These are phyloP conservation scores for Sugiyamaella novakii DNA, from an alignment of 1,139 yeast genomes.

Conservation along the genomic window DNA sequence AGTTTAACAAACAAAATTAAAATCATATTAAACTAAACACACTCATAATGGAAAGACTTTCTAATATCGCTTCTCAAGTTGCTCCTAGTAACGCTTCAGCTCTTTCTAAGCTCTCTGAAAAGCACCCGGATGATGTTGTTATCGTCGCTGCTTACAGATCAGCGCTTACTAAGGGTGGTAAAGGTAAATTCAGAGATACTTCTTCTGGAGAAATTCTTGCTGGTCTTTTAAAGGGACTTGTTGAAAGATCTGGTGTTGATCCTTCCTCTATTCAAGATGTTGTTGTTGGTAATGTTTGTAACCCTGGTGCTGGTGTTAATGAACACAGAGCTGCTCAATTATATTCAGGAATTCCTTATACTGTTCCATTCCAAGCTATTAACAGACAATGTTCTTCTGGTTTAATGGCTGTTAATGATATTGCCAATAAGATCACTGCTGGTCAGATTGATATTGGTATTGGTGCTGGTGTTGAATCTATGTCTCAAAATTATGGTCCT, in stretches of 20 bases:
- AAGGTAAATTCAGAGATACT: conserved; percentile 76
- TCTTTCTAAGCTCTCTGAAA: conserved; percentile 48
- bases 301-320: conserved; percentile 88
- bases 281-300: conserved; percentile 84
- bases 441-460: conserved; percentile 92
- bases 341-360: conserved; percentile 70
- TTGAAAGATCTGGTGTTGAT: conserved; percentile 62
- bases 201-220: conserved; percentile 72
- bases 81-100: conserved; percentile 39
- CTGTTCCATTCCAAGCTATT: conserved; percentile 75
- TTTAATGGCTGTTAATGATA: conserved; percentile 82
- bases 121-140: conserved; percentile 83
- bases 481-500: conserved; percentile 84
- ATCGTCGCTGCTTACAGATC: conserved; percentile 88
- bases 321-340: conserved; percentile 83
- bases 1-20: not conserved
- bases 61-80: conserved; percentile 39
- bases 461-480: conserved; percentile 91
- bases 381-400: conserved; percentile 97
- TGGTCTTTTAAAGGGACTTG: conserved; percentile 62
- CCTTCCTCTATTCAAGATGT: conserved; percentile 74
- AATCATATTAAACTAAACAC: not conserved
- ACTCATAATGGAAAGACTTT: conserved; percentile 40
- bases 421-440: conserved; percentile 80
- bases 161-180: conserved; percentile 83